Conservation (phyloP, 192 early-diverging fungal genomes). For the Backusella sp. region DNA sequence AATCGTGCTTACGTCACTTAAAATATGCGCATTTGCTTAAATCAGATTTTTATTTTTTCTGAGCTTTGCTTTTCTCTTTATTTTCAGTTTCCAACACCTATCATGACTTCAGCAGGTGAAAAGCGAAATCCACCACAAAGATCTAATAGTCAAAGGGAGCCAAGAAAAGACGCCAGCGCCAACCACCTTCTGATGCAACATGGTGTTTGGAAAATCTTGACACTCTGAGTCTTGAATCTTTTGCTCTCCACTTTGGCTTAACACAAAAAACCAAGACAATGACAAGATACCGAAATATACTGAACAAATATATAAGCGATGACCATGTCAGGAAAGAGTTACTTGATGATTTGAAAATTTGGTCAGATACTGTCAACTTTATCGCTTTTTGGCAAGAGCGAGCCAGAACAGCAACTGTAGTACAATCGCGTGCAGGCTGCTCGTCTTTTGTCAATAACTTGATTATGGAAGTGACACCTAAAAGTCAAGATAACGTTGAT, state of each 20-base stretch:
- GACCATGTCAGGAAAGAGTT: not conserved
- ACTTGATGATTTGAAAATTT: not conserved
- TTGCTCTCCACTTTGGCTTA: not conserved
- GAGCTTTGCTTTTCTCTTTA: not conserved
- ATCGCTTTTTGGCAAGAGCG: not conserved
- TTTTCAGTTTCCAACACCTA: not conserved
- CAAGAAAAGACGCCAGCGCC: not conserved
- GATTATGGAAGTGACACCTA: not conserved
- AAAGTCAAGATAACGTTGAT: conserved; percentile 9
- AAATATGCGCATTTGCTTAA: not conserved
- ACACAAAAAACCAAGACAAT: not conserved
- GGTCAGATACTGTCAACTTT: not conserved
- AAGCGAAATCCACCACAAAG: not conserved
- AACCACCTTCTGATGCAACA: not conserved
- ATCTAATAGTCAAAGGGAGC: not conserved
- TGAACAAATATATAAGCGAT: not conserved
- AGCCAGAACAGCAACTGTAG: not conserved
- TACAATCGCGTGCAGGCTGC: not conserved
- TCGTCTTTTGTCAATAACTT: not conserved
- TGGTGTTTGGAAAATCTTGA: not conserved
- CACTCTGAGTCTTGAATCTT: not conserved
- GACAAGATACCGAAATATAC: not conserved
- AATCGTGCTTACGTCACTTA: not conserved
- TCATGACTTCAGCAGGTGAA: not conserved
- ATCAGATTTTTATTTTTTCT: not conserved